Evolutionary conservation across 768 basidiomycete species (phyloP), one percentile per base, ranked within the genome.

Genomic region (Fibroporia radiculosa): DNA sequence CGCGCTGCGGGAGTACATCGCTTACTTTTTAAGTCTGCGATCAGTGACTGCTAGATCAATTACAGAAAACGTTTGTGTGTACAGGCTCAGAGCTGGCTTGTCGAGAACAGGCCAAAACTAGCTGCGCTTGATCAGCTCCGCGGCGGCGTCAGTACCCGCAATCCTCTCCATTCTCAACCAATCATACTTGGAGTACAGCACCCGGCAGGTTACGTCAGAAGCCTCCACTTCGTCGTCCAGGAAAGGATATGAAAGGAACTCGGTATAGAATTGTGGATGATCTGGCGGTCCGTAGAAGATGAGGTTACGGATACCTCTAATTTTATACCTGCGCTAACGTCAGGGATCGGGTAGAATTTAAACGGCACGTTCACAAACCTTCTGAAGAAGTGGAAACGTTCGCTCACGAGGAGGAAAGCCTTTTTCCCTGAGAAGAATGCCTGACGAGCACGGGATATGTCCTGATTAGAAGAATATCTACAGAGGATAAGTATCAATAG

Each of bases 341-440:
- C 23, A 48, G 38, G 42, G 27, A 33, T 34, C 44, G 23, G 6
- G 20, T 12, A 32, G 16, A 4, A 44, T 22, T 18, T 23, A 16
- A 50, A 34, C 3, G 31, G 6, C 42, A 23, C 13, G 18, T 28
- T 29, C 2, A 61, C 69, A 34, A 34, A 82, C 84, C 92, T 72
- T 51, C 89, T 79, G 73, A 91, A 97, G 63, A 98, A 99, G 64
- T 99, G 93, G 72, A 97, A 98, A n/a, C 96, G 80, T 60, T 99
- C 96, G 55, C 88, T 95, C 58, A 97, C 71, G 50, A 98, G 72
- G 24, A 99, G 63, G 71, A 98, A 90, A 0, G 84, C 71, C 53
- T 84, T 90, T 54, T 84, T 82, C 32, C 88, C 89, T 18, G 72
- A 73, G 75, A 95, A 97, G 70, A 99, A 98, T 0, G 84, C 78